These are phyloP conservation scores for Paramecium pentaurelia DNA, from an alignment of 73 alveolate genomes.

Conservation along the genomic window DNA sequence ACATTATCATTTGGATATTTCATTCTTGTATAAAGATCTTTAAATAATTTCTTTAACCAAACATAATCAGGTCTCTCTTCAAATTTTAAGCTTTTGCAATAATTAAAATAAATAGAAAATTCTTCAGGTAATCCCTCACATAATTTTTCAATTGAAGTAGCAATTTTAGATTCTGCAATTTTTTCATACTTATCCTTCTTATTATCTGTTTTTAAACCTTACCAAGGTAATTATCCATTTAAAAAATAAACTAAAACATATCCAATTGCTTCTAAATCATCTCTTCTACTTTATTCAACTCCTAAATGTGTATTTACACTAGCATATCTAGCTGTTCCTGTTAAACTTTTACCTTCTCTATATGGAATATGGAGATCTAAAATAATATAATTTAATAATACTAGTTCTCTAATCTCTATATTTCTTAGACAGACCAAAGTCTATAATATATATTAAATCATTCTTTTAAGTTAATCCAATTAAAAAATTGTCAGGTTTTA, in stretches of 20 bases:
- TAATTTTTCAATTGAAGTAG: constrained; percentile 68
- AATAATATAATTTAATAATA: background rate
- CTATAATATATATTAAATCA: constrained; percentile 66
- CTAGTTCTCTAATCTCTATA: constrained; percentile 63
- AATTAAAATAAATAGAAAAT: constrained; percentile 63
- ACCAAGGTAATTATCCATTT: constrained; percentile 78
- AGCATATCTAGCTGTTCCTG: constrained; percentile 93
- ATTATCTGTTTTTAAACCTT: constrained; percentile 62
- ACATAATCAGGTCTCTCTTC: constrained; percentile 78
- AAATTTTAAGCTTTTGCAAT: constrained; percentile 67
- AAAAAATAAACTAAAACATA: constrained; percentile 67
- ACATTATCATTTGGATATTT: constrained; percentile 66
- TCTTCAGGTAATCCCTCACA: constrained; percentile 78
- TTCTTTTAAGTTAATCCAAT: constrained; percentile 82
- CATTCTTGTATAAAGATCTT: constrained; percentile 51
- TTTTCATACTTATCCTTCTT: constrained; percentile 64
- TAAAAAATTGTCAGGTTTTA: constrained; percentile 73
- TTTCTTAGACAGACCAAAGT: constrained; percentile 66
- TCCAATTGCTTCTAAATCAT: constrained; percentile 76
- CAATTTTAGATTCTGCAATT: constrained; percentile 65
- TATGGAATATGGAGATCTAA: constrained; percentile 80
- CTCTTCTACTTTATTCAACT: constrained; percentile 73
- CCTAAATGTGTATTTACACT: constrained; percentile 70
- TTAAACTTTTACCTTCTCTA: constrained; percentile 87
- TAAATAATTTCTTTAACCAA: constrained; percentile 59